phyloP scores from a whole-genome alignment of 306 rosid species.

The Myrica gale region DNA sequence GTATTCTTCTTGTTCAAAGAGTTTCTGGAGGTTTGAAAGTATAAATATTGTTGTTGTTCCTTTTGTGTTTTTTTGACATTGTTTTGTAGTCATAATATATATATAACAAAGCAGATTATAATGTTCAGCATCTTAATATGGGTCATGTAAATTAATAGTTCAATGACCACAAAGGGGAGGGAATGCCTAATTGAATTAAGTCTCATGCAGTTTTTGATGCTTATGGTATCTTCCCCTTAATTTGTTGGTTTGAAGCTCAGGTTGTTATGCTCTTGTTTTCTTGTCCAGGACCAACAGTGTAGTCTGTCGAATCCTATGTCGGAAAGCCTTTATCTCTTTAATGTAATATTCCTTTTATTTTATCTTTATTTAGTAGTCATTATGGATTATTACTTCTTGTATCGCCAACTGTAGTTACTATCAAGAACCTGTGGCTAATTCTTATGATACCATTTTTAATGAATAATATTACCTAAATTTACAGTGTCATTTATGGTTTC shows the following conservation, averaged over 20 bases:
- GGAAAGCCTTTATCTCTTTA: slow-evolving; percentile 31
- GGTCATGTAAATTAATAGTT: neutral
- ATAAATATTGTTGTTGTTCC: neutral
- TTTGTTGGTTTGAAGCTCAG: slow-evolving; percentile 25
- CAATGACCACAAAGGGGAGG: slow-evolving; percentile 2
- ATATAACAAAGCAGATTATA: neutral
- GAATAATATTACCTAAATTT: neutral
- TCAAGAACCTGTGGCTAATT: slow-evolving; percentile 1
- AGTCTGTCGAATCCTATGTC: slow-evolving; percentile 15
- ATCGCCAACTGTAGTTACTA: neutral
- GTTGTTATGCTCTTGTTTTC: slow-evolving; percentile 17
- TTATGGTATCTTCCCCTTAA: slow-evolving; percentile 2
- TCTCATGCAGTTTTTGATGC: neutral
- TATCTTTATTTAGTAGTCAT: neutral
- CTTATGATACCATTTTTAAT: neutral
- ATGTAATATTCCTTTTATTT: slow-evolving; percentile 28
- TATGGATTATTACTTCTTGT: slow-evolving; percentile 1
- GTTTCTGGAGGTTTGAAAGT: neutral
- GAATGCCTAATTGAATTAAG: neutral
- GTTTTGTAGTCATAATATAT: neutral
- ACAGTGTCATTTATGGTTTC: neutral
- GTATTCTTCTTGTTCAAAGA: neutral
- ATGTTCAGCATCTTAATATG: neutral
- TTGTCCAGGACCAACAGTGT: slow-evolving; percentile 33
- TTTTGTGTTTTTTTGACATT: neutral